A percentile compares a stretch with the other conserved stretches of the same genome.
These are phyloP conservation scores for Leucocoprinus leucothites DNA, from an alignment of 768 basidiomycete species.

Conservation along the genomic window DNA sequence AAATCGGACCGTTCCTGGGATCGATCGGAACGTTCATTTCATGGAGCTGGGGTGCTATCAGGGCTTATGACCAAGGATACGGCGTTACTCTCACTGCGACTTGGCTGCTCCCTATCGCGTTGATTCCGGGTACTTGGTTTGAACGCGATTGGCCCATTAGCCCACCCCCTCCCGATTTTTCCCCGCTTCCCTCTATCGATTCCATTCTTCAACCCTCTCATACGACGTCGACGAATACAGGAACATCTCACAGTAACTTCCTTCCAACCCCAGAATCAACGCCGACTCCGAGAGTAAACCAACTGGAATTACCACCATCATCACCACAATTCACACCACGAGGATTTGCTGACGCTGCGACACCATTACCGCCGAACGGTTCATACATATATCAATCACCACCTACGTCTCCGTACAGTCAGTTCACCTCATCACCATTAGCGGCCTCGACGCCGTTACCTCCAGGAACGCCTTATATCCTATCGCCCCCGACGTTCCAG, in stretches of 20 bases:
- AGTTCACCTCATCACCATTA: neutral
- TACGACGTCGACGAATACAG: neutral
- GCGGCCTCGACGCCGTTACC: neutral
- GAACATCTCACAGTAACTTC: neutral
- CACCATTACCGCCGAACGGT: neutral
- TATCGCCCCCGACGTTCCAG: neutral
- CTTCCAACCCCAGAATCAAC: neutral
- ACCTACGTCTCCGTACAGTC: neutral
- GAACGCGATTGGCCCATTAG: constrained; percentile 14
- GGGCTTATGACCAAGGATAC: constrained; percentile 69
- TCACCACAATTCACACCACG: neutral
- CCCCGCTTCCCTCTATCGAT: neutral
- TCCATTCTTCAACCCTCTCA: neutral
- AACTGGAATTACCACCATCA: too few species aligned
- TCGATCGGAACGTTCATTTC: constrained; percentile 78
- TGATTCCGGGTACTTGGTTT: constrained; percentile 73
- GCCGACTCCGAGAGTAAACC: too few species aligned
- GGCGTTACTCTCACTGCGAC: constrained; percentile 80
- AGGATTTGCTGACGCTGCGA: neutral
- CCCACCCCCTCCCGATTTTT: neutral
- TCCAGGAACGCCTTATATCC: neutral
- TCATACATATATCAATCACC: neutral
- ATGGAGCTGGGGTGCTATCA: constrained; percentile 76
- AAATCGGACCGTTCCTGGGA: constrained; percentile 63
- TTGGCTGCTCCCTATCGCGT: constrained; percentile 73